Evolutionary conservation across 257 asterid genomes (phyloP).

Genomic region (Capsicum rhomboideum): DNA sequence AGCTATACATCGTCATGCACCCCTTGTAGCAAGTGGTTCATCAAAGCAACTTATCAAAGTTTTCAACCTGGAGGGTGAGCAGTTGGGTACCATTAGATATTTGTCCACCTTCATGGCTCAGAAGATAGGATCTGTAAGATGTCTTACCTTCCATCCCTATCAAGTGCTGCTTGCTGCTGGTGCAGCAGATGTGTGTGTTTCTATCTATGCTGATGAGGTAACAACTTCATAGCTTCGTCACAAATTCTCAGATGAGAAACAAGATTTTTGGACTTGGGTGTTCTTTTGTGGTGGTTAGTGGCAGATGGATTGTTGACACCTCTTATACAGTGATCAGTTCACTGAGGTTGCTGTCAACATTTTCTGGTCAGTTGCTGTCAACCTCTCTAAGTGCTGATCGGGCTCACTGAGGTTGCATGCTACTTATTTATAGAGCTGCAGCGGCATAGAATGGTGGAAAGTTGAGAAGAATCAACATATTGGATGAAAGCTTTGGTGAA

Average conservation of each 20-base stretch:
- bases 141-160: constrained; percentile 89
- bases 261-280: not conserved
- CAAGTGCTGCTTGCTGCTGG: constrained; percentile 96
- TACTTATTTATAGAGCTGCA: constrained; percentile 51
- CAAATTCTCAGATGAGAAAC: not conserved
- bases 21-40: constrained; percentile 81
- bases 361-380: not conserved
- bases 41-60: constrained; percentile 86
- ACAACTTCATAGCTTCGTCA: not conserved
- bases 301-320: not conserved
- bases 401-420: constrained; percentile 21
- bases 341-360: constrained; percentile 8
- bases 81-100: constrained; percentile 73
- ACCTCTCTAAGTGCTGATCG: constrained; percentile 4
- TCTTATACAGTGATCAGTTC: not conserved
- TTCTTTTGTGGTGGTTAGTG: not conserved
- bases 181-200: constrained; percentile 90
- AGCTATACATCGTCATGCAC: constrained; percentile 90
- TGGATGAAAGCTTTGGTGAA: constrained; percentile 51
- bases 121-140: constrained; percentile 89
- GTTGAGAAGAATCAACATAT: constrained; percentile 18
- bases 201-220: constrained; percentile 74
- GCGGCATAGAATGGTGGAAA: constrained; percentile 19
- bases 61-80: constrained; percentile 81
- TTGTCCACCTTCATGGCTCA: constrained; percentile 95